Evolutionary conservation across 2,329 filamentous ascomycete species (phyloP).

Genomic region (Pestalotiopsis sp.): DNA sequence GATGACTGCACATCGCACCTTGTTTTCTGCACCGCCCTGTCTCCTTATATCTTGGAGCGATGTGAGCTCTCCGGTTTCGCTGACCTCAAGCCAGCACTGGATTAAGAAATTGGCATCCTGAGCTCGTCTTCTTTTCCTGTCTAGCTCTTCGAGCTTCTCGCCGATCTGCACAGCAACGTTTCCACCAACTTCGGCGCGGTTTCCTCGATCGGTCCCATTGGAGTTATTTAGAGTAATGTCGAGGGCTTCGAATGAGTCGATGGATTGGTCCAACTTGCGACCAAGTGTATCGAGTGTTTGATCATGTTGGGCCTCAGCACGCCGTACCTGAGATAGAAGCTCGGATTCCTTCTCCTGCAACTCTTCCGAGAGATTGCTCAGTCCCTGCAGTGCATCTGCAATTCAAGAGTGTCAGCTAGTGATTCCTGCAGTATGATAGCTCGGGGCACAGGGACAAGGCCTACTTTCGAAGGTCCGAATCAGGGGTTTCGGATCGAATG

Average conservation of each 20-base stretch:
- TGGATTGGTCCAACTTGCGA: slow-evolving; percentile 86
- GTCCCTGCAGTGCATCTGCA: slow-evolving; percentile 64
- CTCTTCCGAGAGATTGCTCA: slow-evolving; percentile 75
- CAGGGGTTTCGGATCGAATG: slow-evolving; percentile 93
- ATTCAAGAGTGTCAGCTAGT: neutral
- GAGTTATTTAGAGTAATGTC: slow-evolving; percentile 77
- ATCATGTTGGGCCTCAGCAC: slow-evolving; percentile 89
- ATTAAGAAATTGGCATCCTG: slow-evolving; percentile 94
- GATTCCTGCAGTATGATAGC: neutral
- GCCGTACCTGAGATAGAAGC: slow-evolving; percentile 81
- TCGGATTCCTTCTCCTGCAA: slow-evolving; percentile 90
- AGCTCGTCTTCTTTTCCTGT: slow-evolving; percentile 85
- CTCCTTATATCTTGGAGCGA: slow-evolving; percentile 86
- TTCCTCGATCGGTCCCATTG: slow-evolving; percentile 42
- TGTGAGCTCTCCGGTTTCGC: slow-evolving; percentile 81
- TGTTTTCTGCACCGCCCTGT: slow-evolving; percentile 84
- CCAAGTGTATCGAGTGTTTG: slow-evolving; percentile 86
- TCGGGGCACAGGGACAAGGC: slow-evolving; percentile 14
- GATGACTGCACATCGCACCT: slow-evolving; percentile 91
- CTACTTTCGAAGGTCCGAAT: slow-evolving; percentile 90
- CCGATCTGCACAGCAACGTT: slow-evolving; percentile 94
- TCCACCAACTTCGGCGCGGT: slow-evolving; percentile 63
- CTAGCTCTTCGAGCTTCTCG: slow-evolving; percentile 88
- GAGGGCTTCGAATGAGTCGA: slow-evolving; percentile 86
- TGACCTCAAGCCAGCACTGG: slow-evolving; percentile 95